Evolutionary conservation across 345 rosid genomes (phyloP).

Genomic region (Eucalyptus cloeziana): DNA sequence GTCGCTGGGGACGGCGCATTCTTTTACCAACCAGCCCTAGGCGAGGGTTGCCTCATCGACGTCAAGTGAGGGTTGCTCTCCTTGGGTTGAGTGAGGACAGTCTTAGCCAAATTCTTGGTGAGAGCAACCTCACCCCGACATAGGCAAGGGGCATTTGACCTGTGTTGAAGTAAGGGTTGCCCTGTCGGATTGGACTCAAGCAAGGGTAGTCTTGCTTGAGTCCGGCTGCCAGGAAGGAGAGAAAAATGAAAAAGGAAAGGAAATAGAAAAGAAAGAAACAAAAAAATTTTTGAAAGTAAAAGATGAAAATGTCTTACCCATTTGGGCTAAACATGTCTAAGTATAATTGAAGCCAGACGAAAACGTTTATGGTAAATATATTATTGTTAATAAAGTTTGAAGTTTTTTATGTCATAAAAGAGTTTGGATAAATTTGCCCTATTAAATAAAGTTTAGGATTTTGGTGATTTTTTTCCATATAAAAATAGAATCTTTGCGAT

Average conservation of each 20-base stretch:
- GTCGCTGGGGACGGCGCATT: fast-evolving
- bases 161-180: too few species aligned
- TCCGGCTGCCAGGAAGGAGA: fast-evolving
- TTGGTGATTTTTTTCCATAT: neutral
- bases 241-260: fast-evolving
- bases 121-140: fast-evolving
- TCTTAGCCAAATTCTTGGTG: fast-evolving
- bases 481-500: neutral
- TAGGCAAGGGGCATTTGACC: too few species aligned
- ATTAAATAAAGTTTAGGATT: neutral
- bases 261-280: too few species aligned
- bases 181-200: fast-evolving
- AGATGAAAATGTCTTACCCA: fast-evolving
- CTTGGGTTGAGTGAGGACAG: too few species aligned
- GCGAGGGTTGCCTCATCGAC: fast-evolving
- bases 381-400: too few species aligned
- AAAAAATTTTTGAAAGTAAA: too few species aligned
- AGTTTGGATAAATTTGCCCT: fast-evolving
- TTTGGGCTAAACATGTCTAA: fast-evolving
- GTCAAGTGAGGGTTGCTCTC: fast-evolving
- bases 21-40: too few species aligned
- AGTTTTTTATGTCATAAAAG: too few species aligned
- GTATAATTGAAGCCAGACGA: too few species aligned
- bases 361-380: fast-evolving
- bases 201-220: fast-evolving